phyloP scores from a whole-genome alignment of 257 asterid species.

The Solanum sitiens region DNA sequence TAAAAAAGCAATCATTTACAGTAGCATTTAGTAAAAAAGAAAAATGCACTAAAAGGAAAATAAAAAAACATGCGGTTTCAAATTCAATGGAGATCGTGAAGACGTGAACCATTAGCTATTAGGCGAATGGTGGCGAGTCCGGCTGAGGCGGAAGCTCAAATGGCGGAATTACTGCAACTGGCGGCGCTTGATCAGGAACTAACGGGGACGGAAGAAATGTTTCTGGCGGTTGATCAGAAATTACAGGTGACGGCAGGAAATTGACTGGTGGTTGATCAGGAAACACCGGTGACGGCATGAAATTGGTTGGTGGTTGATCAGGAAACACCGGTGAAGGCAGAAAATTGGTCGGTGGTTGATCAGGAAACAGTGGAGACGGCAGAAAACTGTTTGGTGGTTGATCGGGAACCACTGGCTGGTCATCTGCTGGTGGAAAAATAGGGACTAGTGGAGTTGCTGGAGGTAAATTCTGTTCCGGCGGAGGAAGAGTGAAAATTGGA shows the following conservation, averaged over 20 bases:
- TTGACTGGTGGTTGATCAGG: background rate
- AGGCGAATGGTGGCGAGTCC: constrained; percentile 10
- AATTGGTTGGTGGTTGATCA: background rate
- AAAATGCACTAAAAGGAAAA: background rate
- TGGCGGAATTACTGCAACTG: background rate
- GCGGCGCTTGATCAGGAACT: background rate
- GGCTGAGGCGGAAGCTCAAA: constrained; percentile 4
- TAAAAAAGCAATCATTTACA: background rate
- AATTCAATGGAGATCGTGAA: too few relatives aligned
- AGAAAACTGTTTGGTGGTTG: background rate
- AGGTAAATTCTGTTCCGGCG: background rate
- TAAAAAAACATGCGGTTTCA: background rate
- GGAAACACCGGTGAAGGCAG: background rate
- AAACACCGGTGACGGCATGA: background rate
- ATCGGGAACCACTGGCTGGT: background rate
- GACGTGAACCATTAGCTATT: background rate
- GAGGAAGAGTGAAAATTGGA: background rate
- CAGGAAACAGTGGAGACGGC: background rate
- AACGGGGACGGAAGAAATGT: background rate
- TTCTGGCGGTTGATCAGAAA: background rate
- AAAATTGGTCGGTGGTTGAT: background rate
- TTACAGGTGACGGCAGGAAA: background rate
- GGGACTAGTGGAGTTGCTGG: constrained; percentile 1
- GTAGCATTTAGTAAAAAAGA: background rate
- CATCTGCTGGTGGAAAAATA: background rate